These are phyloP conservation scores for Camelina laxa DNA, from an alignment of 345 rosid genomes.

Conservation along the genomic window DNA sequence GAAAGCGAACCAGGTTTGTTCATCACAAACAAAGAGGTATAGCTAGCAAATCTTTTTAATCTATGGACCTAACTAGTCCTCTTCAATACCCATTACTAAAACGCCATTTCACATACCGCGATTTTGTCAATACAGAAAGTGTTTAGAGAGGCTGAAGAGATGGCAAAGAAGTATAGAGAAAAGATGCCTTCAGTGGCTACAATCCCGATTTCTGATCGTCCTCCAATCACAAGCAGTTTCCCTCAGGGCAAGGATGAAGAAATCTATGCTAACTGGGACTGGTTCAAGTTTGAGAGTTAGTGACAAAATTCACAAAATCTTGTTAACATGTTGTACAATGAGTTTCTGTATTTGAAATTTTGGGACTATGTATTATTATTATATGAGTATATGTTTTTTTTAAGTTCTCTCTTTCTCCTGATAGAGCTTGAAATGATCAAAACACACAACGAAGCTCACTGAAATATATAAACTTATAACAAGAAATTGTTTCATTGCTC, in stretches of 20 bases:
- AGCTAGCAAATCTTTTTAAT: neutral
- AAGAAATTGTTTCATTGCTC: neutral
- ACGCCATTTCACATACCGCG: neutral
- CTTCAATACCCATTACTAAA: neutral
- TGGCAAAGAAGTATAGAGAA: slow-evolving; percentile 78
- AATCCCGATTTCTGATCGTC: slow-evolving; percentile 37
- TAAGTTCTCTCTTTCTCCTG: no score
- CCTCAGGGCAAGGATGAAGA: slow-evolving; percentile 59
- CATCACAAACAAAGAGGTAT: slow-evolving; percentile 78
- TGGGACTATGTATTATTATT: slow-evolving; percentile 13
- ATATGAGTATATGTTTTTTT: slow-evolving; percentile 35
- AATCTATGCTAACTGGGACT: slow-evolving; percentile 81
- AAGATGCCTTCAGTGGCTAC: slow-evolving; percentile 50
- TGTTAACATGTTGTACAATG: slow-evolving; percentile 28
- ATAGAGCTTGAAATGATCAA: slow-evolving; percentile 17
- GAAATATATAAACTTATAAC: neutral
- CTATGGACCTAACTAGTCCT: neutral
- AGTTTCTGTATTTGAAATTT: slow-evolving; percentile 27
- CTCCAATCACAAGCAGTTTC: slow-evolving; percentile 44
- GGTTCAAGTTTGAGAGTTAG: slow-evolving; percentile 80
- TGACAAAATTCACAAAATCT: slow-evolving; percentile 5
- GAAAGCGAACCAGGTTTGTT: slow-evolving; percentile 91
- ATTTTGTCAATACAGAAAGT: slow-evolving; percentile 56
- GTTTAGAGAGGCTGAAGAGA: slow-evolving; percentile 80
- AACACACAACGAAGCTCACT: neutral